Base-by-base conservation (phyloP, 805 yeast species). In the Saitoella complicata region DNA sequence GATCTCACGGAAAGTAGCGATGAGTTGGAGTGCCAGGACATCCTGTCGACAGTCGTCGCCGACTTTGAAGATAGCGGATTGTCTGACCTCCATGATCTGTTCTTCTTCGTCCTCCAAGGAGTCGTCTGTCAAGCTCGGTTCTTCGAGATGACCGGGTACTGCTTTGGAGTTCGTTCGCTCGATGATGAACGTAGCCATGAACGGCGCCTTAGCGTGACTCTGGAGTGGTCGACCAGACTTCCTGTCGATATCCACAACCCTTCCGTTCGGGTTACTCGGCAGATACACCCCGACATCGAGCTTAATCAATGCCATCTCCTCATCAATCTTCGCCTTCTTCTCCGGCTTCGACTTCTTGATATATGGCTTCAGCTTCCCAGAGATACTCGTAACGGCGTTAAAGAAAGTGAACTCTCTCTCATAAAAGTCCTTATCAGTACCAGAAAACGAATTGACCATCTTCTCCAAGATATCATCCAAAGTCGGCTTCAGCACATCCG, bases 1-100 rank as follows among this genome's bases (percentile, higher is more conserved):
- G 43, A 91, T 83, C 39, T 88, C 77, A 55, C 94, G 73, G 69
- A 93, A 91, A 35, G 91, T 78, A 3, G 95, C 80, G 46, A 93
- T 80, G 57, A 91, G 68, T 59, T 91, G 99, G 47, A 91, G 67
- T 0, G 95, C 96, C 52, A 91, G 70, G 42, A 91, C 88, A 64
- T 91, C 99, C 62, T 91, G 99, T 53, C 99, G 74, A 67, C 97
- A 88, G 63, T 91, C 99, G 65, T 91, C 99, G 49, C 99, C 99
- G 45, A 91, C 98, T 62, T 91, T 91, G 73, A 91, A 91, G 60
- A 91, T 93, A 9, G 98, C 98, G 32, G 42, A 37, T 10, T 41
- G 43, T 32, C 38, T 12, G 35, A 38, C 35, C 40, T 65, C 68
- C 10, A 62, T 62, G 11, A 72, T 68, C 5, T 74, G 73, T 53